Evolutionary conservation across 495 filamentous ascomycete species (phyloP).

Genomic region (Penicillium coffeae): DNA sequence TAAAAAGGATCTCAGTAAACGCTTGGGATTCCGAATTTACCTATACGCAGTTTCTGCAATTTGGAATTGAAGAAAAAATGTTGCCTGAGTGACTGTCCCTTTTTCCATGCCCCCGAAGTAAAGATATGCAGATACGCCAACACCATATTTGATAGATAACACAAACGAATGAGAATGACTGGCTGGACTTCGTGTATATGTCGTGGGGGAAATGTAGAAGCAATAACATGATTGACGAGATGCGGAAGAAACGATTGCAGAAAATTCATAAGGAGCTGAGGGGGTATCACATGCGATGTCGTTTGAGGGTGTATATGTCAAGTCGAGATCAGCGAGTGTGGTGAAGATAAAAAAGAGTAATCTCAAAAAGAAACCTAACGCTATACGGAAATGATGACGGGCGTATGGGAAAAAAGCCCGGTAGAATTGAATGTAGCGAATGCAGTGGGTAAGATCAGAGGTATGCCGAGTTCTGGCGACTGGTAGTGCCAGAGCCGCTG

Average conservation of each 20-base stretch:
- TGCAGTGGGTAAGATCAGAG: slow-evolving; percentile 13
- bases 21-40: neutral
- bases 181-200: neutral
- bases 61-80: neutral
- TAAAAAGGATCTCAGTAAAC: neutral
- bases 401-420: neutral
- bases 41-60: neutral
- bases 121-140: slow-evolving; percentile 1
- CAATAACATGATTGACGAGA: neutral
- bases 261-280: neutral
- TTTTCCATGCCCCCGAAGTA: neutral
- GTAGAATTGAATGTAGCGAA: slow-evolving; percentile 1
- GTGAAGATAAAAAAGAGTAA: neutral
- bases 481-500: slow-evolving; percentile 28
- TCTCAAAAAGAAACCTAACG: neutral
- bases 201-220: neutral
- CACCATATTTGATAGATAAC: neutral
- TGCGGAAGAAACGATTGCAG: neutral
- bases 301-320: slow-evolving; percentile 14
- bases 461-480: slow-evolving; percentile 35
- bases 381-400: neutral
- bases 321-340: slow-evolving; percentile 24
- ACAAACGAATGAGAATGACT: neutral
- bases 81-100: neutral
- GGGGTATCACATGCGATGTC: slow-evolving; percentile 35